Base-by-base conservation (phyloP, 306 rosid genomes). In the Vachellia pachyceras region DNA sequence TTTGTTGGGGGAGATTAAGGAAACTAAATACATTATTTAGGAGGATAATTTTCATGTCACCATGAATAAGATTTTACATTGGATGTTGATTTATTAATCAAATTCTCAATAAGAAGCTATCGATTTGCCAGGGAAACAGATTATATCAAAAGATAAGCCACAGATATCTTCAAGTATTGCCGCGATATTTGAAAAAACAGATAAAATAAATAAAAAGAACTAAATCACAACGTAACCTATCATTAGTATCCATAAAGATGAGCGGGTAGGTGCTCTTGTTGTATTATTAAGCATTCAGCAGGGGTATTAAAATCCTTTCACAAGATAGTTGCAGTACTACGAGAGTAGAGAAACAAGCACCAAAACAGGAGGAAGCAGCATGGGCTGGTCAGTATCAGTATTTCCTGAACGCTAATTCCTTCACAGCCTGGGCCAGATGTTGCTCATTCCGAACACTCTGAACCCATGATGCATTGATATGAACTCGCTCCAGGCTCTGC, bases 401-500 rank as follows among this genome's bases (percentile, higher is more conserved):
- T 74, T 74, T 39, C 67, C 90, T 78, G 75, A 68, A 10, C 23
- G 92, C 90, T 82, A 93, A 87, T 82, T 88, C 90, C 77, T 40
- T 84, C 69, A 90, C 79, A 45, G 88, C 90, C 23, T 71, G 84
- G 6, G 79, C 78, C 65, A 95, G 89, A 68, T n/a, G 70, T 2
- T 54, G 66, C 89, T 93, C 98, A 23, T 86, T 79, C 89, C 41
- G 75, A 78, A 91, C 75, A 72, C 84, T 80, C 86, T 85, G 80
- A 86, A 91, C 94, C 97, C 97, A 95, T 77, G 82, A 89, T 54
- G 94, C 86, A 63, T 95, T 93, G 45, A 93, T 91, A 77, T 79
- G 78, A 37, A 93, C 92, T 20, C 89, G 83, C 87, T 93, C 99
- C 33, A 91, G 87, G 86, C 99, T 95, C 91, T 95, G 99, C 89